Base-by-base conservation (phyloP, 352 stramenopile species). In the Pythium brachiatum region DNA sequence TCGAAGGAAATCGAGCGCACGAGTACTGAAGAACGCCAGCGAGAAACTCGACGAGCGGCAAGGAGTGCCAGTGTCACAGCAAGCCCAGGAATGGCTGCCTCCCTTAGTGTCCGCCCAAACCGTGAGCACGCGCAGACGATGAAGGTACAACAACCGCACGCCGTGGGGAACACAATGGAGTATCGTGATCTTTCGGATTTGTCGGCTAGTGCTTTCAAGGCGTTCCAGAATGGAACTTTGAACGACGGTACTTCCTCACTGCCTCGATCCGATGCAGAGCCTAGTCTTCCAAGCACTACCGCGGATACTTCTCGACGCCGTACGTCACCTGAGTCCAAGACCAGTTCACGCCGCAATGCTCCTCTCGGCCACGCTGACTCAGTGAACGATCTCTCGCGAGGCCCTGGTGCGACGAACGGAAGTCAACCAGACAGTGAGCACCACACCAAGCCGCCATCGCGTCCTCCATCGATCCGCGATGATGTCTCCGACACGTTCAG, bases 401-500 rank as follows among this genome's bases (percentile, higher is more conserved):
- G 36, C 7, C 47, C 53, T 16, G 54, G 48, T 13, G 59, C 50
- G 26, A 72, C 36, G 18, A 55, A 54, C 20, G 60, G 55, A 31
- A 86, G 76, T 38, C 47, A 76, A 2, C 61, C 69, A 3, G 78
- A 54, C 50, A 81, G 58, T 21, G 63, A 75, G 2, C 12, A 20
- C 34, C 53, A 43, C 32, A 16, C 25, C 18, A 61, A 64, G 43
- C 39, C 54, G n/a, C 12, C 62, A 20, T 81, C 67, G 7, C 81
- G 73, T 20, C 68, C 62, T 8, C 76, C 83, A 27, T 84, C 76
- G 26, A 74, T 87, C 43, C 81, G 76, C 43, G 75, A 87, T 26
- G 74, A 78, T 26, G 70, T 78, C 20, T 89, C 75, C 7, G 82
- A 92, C 43, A 87, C 82, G 0, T 92, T 92, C 57, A 92, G 82